Conservation (phyloP, 257 asterid genomes). For the Solanum virginianum region DNA sequence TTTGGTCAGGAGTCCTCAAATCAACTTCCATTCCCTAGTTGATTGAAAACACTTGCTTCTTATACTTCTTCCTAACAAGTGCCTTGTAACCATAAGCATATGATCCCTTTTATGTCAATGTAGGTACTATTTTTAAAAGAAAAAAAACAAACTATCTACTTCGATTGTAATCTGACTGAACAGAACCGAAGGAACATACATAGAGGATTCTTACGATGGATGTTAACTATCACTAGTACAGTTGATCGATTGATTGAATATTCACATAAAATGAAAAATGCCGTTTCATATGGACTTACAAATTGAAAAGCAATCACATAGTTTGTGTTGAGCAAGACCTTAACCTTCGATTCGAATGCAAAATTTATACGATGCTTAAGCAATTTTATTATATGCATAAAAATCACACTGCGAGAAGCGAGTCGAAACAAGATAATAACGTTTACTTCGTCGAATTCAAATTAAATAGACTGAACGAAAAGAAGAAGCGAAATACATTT, state of each 20-base stretch:
- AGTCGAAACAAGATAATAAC: neutral
- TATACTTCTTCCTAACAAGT: neutral
- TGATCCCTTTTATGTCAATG: neutral
- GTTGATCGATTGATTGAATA: neutral
- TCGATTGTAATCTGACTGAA: neutral
- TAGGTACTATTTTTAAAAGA: neutral
- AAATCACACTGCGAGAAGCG: neutral
- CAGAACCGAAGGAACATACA: neutral
- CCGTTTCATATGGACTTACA: neutral
- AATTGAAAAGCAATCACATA: neutral
- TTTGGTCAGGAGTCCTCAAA: slow-evolving; percentile 8
- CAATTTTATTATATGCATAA: neutral
- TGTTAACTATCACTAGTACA: no score
- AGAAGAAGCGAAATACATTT: neutral
- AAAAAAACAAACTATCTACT: neutral
- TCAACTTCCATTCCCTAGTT: slow-evolving; percentile 12
- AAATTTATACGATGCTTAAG: neutral
- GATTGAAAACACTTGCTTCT: neutral
- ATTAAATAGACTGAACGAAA: neutral
- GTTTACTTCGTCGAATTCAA: neutral
- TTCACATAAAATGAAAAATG: neutral
- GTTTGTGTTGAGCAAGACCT: neutral
- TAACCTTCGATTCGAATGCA: neutral
- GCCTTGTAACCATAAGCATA: neutral
- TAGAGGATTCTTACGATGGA: no score